Evolutionary conservation across 2,329 filamentous ascomycete genomes (phyloP).

Genomic region (Alternaria ethzedia): DNA sequence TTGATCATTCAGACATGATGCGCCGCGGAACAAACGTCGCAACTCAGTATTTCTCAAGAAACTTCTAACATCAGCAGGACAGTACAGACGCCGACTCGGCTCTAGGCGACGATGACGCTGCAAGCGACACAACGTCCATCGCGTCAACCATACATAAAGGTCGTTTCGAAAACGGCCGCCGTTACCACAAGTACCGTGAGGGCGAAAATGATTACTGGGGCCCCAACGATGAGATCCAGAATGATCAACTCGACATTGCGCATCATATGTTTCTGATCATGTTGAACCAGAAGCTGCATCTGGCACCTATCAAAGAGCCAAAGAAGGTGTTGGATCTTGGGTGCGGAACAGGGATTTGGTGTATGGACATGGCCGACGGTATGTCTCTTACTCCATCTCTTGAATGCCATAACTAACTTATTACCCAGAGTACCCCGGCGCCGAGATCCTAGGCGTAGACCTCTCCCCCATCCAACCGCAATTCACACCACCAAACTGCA

Average conservation of each 20-base stretch:
- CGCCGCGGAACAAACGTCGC: background rate
- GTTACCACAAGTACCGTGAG: slow-evolving; percentile 41
- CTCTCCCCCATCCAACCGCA: slow-evolving; percentile 56
- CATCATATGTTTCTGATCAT: slow-evolving; percentile 36
- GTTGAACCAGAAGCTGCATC: slow-evolving; percentile 29
- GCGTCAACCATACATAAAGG: slow-evolving; percentile 38
- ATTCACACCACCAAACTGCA: slow-evolving; percentile 53
- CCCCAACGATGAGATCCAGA: slow-evolving; percentile 39
- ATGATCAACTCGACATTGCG: slow-evolving; percentile 37
- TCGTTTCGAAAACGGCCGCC: slow-evolving; percentile 42
- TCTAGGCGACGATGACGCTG: slow-evolving; percentile 6
- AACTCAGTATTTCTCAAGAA: background rate
- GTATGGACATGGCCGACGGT: slow-evolving; percentile 35
- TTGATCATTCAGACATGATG: background rate
- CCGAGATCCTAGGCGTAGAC: slow-evolving; percentile 54
- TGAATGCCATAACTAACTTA: background rate
- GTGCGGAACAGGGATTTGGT: slow-evolving; percentile 40
- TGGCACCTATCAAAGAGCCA: slow-evolving; percentile 30
- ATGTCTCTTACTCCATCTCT: background rate
- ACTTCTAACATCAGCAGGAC: slow-evolving; percentile 2
- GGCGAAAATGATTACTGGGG: slow-evolving; percentile 42
- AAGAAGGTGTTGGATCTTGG: slow-evolving; percentile 31
- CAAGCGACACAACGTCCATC: slow-evolving; percentile 42
- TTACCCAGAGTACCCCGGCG: slow-evolving; percentile 25
- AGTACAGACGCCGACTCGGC: slow-evolving; percentile 27